Percentiles rank a stretch among this genome's conserved stretches.
Conservation (phyloP, 495 filamentous ascomycete species). For the Cladorrhinum samala region DNA sequence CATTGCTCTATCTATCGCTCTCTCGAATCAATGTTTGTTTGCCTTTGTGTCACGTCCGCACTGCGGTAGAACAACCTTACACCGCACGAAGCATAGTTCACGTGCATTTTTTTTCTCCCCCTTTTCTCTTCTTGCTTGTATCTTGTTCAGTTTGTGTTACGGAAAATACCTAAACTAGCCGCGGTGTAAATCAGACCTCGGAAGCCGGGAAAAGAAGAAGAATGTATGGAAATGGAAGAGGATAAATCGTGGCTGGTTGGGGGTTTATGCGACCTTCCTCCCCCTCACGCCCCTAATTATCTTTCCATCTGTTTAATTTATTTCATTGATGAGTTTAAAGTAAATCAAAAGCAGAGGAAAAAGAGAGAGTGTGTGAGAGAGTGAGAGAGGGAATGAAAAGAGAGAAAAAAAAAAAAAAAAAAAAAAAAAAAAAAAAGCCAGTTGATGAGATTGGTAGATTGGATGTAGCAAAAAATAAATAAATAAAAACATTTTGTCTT, state of each 20-base stretch:
- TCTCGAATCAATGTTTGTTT: background rate
- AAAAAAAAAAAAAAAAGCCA: background rate
- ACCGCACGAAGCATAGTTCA: background rate
- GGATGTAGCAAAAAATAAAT: no score
- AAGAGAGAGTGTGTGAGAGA: no score
- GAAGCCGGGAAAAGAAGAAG: no score
- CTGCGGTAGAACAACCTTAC: background rate
- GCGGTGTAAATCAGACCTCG: background rate
- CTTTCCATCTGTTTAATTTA: no score
- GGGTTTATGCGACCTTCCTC: no score
- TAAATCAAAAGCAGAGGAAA: no score
- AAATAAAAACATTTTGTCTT: conserved; percentile 1
- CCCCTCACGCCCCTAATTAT: no score
- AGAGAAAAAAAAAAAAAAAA: background rate
- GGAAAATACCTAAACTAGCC: background rate
- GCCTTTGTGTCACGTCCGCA: background rate
- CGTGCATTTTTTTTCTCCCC: background rate
- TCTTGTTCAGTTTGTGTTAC: background rate
- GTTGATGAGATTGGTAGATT: background rate
- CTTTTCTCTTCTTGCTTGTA: background rate
- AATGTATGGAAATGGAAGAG: no score
- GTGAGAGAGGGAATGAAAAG: no score
- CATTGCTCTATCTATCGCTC: background rate
- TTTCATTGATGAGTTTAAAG: no score
- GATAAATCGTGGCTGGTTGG: no score